Percentiles rank a stretch among this genome's conserved stretches.
These are phyloP conservation scores for Saksenaea oblongispora DNA, from an alignment of 371 early-diverging fungal species.

Conservation along the genomic window DNA sequence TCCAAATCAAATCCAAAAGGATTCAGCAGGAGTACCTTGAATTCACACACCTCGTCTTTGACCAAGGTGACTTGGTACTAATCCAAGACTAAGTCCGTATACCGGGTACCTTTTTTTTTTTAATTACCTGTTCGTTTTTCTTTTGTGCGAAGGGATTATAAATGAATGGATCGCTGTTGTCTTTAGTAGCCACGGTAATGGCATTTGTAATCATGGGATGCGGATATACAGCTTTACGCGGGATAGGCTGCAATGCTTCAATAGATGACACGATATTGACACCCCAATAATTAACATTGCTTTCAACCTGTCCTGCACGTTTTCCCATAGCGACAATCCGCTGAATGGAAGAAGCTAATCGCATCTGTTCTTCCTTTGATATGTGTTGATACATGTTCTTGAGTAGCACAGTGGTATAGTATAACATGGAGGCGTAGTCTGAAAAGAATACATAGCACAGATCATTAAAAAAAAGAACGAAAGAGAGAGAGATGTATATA, in stretches of 20 bases:
- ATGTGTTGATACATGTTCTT: constrained; percentile 65
- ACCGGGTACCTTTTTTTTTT: constrained; percentile 10
- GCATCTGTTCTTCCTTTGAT: constrained; percentile 67
- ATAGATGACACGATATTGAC: constrained; percentile 47
- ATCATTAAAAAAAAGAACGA: background rate
- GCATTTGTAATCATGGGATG: constrained; percentile 7
- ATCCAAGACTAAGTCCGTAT: background rate
- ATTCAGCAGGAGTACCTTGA: constrained; percentile 72
- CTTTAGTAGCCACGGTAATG: constrained; percentile 17
- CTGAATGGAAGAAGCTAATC: constrained; percentile 63
- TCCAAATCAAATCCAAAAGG: constrained; percentile 84
- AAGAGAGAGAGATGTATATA: constrained; percentile 15
- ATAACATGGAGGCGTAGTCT: constrained; percentile 66
- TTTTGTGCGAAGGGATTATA: constrained; percentile 75
- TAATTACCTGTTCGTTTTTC: constrained; percentile 39
- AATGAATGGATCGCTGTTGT: constrained; percentile 66
- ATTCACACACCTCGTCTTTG: constrained; percentile 67
- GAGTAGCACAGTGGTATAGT: constrained; percentile 66
- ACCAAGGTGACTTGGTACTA: constrained; percentile 51
- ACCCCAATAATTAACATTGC: constrained; percentile 51
- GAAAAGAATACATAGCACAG: background rate
- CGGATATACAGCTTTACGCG: constrained; percentile 39
- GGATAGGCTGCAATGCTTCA: constrained; percentile 37
- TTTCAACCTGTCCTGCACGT: constrained; percentile 28
- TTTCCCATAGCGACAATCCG: constrained; percentile 53